Evolutionary conservation across 2,329 filamentous ascomycete species (phyloP), one percentile per base, ranked within the genome.

Genomic region (Verticillium longisporum): DNA sequence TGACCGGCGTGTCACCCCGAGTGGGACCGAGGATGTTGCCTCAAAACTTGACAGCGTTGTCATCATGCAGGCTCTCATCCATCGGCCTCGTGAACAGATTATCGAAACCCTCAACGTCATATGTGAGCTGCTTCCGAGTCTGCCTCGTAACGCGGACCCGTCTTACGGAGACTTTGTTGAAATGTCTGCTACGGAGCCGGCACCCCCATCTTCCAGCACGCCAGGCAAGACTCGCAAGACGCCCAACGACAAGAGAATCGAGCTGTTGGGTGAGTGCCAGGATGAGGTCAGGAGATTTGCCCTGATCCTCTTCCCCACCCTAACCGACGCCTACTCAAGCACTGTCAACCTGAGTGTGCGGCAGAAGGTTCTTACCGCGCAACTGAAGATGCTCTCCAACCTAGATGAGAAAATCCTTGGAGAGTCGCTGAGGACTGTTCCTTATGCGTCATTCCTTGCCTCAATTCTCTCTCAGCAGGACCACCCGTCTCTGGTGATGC

Each of bases 31-130:
- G 38, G 88, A 94, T 72, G 85, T 92, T 61, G 89, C 88, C 34
- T 89, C 86, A 41, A 97, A 96, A 75, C 89, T 98, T 65, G 94
- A 98, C 74, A 97, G 92, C 70, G 94, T 98, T 60, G 86, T 99
- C 55, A 95, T 99, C 69, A 99, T 99, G 96, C 95, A 99, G 77
- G 92, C 96, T 41, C 82, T 99, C 65, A 97, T 99, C 59, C 95
- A 98, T 71, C 88, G 94, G 50, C 95, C 95, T 6, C 88, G 93
- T 61, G 96, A 99, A 67, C 95, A 99, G 75, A 91, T 99, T 18
- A 95, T 94, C 67, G 95, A 99, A 78, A 97, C 96, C 1, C 83
- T 99, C 65, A 98, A 98, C 72, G 92, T 99, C 65, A 92, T 99
- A 65, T 97, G 95, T 77, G 95, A 99, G 76, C 80, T 99, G 34